Conservation (phyloP, 2,329 filamentous ascomycete species). For the Penicillium olsonii region DNA sequence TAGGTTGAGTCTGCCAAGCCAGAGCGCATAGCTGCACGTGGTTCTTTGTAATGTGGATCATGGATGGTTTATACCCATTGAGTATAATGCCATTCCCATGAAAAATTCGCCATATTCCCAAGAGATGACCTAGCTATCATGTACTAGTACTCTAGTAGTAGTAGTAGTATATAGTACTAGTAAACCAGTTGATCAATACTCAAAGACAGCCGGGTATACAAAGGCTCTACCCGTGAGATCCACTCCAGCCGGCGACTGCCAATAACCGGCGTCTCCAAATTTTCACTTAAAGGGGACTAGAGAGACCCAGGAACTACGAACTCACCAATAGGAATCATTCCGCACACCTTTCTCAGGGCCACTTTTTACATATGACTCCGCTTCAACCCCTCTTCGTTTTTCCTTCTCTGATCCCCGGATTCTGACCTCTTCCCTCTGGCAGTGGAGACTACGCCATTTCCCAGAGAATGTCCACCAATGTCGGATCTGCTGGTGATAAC, state of each 20-base stretch:
- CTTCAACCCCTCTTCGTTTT: conserved; percentile 11
- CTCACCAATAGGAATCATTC: conserved; percentile 19
- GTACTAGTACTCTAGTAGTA: no score
- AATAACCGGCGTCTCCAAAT: conserved; percentile 12
- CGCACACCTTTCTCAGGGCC: conserved; percentile 4
- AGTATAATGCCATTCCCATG: no score
- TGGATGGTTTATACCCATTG: no score
- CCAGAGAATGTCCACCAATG: conserved; percentile 28
- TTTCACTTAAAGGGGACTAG: conserved; percentile 9
- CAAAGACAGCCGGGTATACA: conserved; percentile 1
- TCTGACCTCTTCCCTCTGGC: background rate
- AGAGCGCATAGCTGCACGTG: no score
- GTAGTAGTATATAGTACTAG: no score
- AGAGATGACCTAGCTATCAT: no score
- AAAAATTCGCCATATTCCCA: no score
- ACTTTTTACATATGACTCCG: conserved; percentile 15
- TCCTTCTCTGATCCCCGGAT: background rate
- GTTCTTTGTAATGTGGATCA: no score
- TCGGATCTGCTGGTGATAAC: conserved; percentile 14
- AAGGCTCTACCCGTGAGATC: conserved; percentile 1
- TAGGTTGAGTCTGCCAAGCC: no score
- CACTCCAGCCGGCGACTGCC: conserved; percentile 9
- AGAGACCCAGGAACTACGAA: conserved; percentile 8
- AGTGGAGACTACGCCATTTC: background rate
- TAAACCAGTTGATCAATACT: no score